Base-by-base conservation (phyloP, 164 flowering plant species). In the Magnolia kwangsiensis region DNA sequence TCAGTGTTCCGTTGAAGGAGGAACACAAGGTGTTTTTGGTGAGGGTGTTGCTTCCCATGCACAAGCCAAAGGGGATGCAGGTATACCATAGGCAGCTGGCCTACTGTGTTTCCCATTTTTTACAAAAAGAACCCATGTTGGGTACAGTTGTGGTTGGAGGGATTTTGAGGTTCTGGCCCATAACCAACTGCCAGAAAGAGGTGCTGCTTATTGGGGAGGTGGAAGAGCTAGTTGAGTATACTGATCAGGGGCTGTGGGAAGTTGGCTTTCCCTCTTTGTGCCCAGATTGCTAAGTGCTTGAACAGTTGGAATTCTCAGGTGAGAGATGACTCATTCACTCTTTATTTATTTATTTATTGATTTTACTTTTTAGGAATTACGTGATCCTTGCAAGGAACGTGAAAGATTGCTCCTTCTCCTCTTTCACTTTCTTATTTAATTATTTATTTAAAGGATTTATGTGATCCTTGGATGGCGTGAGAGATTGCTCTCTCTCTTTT, bases 301-400 rank as follows among this genome's bases (percentile, higher is more conserved):
- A 91, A 74, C 85, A 91, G 95, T 76, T 86, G 83, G 81, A 89
- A 92, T 82, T 87, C 90, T 61, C 90, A 85, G 93, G 97, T 90
- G 81, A 74, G 50, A 27, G 11, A 27, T 16, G 8, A 19, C 49
- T 1, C 49, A 31, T 16, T 11, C 18, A 8, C 16, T 67, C 49
- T 18, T 31, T 66, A 13, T 3, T 16, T 16, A 10, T 16, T 55
- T 55, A 9, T 9, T 9, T 55, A 55, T 3, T 55, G 8, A 55
- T 55, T 55, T 10, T 55, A 55, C 0, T 1, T 10, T 55, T 55
- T 55, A 37, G 45, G 45, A 37, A 37, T 37, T 37, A 37, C 7
- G 45, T 37, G 45, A 37, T 37, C 45, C 45, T 37, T 37, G 29
- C 45, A 37, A 37, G 7, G 45, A 37, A 37, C 7, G 45, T 37